phyloP scores from a whole-genome alignment of 495 filamentous ascomycete genomes.

The Annulohypoxylon moriforme region DNA sequence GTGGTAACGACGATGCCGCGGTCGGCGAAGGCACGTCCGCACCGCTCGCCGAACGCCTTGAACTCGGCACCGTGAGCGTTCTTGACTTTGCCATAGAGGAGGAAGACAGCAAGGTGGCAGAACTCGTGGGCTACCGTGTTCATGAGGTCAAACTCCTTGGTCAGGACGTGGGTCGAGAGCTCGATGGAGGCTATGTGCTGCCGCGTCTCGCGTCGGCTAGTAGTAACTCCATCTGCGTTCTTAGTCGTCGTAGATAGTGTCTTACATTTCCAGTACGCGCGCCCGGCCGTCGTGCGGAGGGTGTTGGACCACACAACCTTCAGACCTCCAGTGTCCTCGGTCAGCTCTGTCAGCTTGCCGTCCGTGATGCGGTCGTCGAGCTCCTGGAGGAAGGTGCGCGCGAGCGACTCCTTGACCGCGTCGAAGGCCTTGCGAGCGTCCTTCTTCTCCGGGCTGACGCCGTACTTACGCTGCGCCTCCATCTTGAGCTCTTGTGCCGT shows the following conservation, averaged over 20 bases:
- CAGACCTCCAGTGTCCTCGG: conserved; percentile 78
- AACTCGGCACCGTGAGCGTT: conserved; percentile 87
- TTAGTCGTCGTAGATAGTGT: conserved; percentile 47
- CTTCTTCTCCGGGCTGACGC: conserved; percentile 44
- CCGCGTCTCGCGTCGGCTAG: conserved; percentile 31
- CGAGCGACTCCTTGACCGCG: conserved; percentile 70
- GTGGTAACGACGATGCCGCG: conserved; percentile 79
- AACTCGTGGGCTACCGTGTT: conserved; percentile 95
- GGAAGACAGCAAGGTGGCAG: conserved; percentile 91
- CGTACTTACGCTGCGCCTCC: conserved; percentile 35
- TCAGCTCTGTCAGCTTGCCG: conserved; percentile 69
- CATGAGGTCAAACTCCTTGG: conserved; percentile 77
- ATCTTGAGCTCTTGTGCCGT: conserved; percentile 18
- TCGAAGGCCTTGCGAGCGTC: conserved; percentile 74
- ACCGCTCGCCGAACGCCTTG: conserved; percentile 71
- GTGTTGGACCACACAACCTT: conserved; percentile 85
- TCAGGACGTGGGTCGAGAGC: conserved; percentile 86
- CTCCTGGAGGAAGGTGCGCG: conserved; percentile 74
- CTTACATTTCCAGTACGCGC: conserved; percentile 82
- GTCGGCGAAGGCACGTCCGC: conserved; percentile 53
- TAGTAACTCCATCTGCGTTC: conserved; percentile 39
- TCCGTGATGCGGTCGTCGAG: conserved; percentile 75
- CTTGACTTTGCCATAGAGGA: conserved; percentile 73
- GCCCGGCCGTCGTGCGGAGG: conserved; percentile 86
- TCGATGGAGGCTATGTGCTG: conserved; percentile 84